A percentile compares a stretch with the other conserved stretches of the same genome.
Conservation (phyloP, 148 eudicot species). For the Fagopyrum homotropicum region DNA sequence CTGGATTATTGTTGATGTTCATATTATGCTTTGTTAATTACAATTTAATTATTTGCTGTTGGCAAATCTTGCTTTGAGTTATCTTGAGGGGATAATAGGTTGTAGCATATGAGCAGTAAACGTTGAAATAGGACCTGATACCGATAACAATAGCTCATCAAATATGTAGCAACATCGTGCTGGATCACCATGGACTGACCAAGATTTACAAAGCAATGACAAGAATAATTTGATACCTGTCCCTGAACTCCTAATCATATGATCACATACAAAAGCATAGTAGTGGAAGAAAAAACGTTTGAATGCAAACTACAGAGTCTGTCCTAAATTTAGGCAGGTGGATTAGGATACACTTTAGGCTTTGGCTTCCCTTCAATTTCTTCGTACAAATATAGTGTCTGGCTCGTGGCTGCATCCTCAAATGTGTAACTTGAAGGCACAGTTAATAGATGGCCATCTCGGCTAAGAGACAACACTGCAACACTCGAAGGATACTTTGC, state of each 20-base stretch:
- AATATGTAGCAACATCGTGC: not conserved
- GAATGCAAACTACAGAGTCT: constrained; percentile 5
- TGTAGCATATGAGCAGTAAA: no score
- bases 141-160: no score
- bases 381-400: constrained; percentile 73
- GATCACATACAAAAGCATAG: not conserved
- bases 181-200: not conserved
- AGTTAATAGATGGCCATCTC: constrained; percentile 76
- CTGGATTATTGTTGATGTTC: not conserved
- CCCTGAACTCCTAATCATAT: not conserved
- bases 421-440: constrained; percentile 86
- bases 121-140: no score
- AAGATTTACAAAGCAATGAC: not conserved
- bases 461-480: constrained; percentile 81
- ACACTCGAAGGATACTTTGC: constrained; percentile 76
- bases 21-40: not conserved
- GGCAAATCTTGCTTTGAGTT: not conserved
- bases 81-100: not conserved
- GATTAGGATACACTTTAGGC: constrained; percentile 68
- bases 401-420: constrained; percentile 92
- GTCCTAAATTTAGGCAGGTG: constrained; percentile 38
- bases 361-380: constrained; percentile 96
- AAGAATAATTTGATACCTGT: not conserved
- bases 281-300: not conserved
- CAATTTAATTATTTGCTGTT: not conserved